A percentile compares a stretch with the other conserved stretches of the same genome.
Conservation (phyloP, 2,329 filamentous ascomycete genomes). For the Sporothrix euskadiensis region DNA sequence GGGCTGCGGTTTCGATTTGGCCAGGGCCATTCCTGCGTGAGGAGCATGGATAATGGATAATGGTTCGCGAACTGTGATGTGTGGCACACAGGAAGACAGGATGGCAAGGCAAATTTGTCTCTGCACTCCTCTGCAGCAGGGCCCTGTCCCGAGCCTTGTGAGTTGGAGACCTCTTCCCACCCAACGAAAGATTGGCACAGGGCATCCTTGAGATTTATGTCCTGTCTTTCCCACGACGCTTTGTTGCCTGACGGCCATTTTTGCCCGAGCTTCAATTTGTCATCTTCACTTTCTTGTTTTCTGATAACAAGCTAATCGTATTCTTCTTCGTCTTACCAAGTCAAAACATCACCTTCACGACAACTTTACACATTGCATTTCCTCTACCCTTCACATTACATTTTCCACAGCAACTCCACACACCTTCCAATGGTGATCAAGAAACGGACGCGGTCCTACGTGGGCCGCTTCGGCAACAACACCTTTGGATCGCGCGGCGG, state of each 20-base stretch:
- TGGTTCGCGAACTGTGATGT: neutral
- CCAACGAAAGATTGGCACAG: neutral
- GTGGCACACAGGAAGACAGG: neutral
- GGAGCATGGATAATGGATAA: neutral
- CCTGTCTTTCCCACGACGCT: neutral
- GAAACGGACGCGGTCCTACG: conserved; percentile 13
- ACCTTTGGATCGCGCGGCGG: neutral
- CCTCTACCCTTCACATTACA: neutral
- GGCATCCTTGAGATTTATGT: neutral
- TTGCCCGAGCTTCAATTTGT: neutral
- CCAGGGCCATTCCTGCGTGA: neutral
- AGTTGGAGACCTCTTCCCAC: neutral
- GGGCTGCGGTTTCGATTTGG: neutral
- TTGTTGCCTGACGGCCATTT: neutral
- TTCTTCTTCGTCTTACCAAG: neutral
- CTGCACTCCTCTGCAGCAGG: neutral
- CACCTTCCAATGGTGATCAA: conserved; percentile 13
- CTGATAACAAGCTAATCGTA: neutral
- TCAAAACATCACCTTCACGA: neutral
- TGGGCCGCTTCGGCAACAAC: conserved; percentile 20
- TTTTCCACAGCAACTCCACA: neutral
- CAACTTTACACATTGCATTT: neutral
- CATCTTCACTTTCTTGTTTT: neutral
- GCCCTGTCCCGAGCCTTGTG: neutral
- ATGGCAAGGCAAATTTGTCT: conserved; percentile 9